Conservation (phyloP, 371 early-diverging fungal genomes). For the Dentiscutata heterogama region DNA sequence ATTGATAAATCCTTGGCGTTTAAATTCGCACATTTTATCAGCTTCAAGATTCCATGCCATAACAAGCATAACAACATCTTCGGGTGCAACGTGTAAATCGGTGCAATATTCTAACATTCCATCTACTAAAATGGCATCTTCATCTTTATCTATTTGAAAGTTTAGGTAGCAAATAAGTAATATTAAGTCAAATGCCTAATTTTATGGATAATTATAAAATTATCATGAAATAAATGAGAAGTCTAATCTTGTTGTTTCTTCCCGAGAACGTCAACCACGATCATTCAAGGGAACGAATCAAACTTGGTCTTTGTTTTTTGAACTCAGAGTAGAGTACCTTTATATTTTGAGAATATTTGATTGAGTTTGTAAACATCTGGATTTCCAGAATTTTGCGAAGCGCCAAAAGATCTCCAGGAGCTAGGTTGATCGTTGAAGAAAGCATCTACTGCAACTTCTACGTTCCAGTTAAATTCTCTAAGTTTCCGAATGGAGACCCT, state of each 20-base stretch:
- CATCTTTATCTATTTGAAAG: constrained; percentile 65
- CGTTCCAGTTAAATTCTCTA: constrained; percentile 69
- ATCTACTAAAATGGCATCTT: constrained; percentile 76
- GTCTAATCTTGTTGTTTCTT: background rate
- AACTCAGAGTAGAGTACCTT: constrained; percentile 58
- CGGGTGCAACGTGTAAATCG: constrained; percentile 82
- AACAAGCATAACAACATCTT: constrained; percentile 79
- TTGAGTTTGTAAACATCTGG: constrained; percentile 53
- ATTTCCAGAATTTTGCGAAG: background rate
- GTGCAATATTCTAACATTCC: constrained; percentile 79
- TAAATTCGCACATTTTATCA: constrained; percentile 84
- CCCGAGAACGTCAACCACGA: too few relatives aligned
- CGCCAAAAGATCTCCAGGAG: constrained; percentile 20
- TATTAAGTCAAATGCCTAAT: background rate
- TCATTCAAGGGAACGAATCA: too few relatives aligned
- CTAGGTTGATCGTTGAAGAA: constrained; percentile 60
- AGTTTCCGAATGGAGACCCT: constrained; percentile 63
- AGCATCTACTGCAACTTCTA: constrained; percentile 72
- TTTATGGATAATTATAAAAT: too few relatives aligned
- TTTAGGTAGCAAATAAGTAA: background rate
- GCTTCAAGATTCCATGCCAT: constrained; percentile 78
- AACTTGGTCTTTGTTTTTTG: too few relatives aligned
- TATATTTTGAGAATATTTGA: constrained; percentile 74
- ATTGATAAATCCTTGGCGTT: constrained; percentile 65
- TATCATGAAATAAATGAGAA: background rate